Evolutionary conservation across 306 rosid genomes (phyloP).

Genomic region (Canavalia ensiformis): DNA sequence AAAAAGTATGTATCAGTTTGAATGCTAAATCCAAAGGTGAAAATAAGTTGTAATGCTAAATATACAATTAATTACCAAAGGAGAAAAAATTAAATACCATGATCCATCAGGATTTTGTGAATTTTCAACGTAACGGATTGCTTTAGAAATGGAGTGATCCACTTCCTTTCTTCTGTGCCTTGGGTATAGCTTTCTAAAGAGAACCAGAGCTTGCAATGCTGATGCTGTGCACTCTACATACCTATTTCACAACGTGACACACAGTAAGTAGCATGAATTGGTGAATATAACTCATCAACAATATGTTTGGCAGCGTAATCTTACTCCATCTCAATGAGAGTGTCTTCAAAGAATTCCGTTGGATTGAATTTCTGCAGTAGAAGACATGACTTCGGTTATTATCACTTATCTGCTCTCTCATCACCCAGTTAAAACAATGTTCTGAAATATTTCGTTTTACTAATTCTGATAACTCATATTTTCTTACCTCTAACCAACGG

Average conservation of each 20-base stretch:
- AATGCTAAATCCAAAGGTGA: neutral
- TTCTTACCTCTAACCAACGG: constrained; percentile 56
- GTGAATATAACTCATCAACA: neutral
- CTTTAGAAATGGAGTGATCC: constrained; percentile 56
- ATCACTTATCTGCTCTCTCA: neutral
- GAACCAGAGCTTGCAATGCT: constrained; percentile 57
- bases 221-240: constrained; percentile 79
- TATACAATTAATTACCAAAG: too few species aligned
- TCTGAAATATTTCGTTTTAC: neutral
- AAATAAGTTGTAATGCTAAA: neutral
- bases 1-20: neutral
- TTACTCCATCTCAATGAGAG: constrained; percentile 68
- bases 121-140: constrained; percentile 55
- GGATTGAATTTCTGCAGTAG: constrained; percentile 66
- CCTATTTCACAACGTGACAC: constrained; percentile 42
- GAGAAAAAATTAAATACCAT: constrained; percentile 55
- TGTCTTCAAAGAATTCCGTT: constrained; percentile 62
- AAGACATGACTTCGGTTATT: neutral
- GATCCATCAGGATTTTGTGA: constrained; percentile 76
- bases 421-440: neutral
- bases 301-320: constrained; percentile 5
- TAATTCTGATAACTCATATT: neutral
- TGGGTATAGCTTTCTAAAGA: constrained; percentile 71
- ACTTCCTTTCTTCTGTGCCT: constrained; percentile 65
- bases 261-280: neutral